phyloP scores from a whole-genome alignment of 345 rosid species.

The Eucalyptus pauciflora region DNA sequence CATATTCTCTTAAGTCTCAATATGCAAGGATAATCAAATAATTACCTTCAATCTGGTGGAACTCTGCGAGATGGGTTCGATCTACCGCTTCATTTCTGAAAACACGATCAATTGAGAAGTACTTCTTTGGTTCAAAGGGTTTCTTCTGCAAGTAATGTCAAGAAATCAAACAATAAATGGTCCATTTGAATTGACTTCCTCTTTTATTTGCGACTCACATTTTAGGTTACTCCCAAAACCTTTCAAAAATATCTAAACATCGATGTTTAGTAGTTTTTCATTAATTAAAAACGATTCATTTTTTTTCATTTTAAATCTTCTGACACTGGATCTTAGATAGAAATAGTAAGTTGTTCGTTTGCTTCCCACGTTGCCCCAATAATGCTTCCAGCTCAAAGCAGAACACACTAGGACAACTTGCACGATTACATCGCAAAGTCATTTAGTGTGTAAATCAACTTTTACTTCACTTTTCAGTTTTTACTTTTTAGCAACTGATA shows the following conservation, averaged over 20 bases:
- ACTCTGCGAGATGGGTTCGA: constrained; percentile 91
- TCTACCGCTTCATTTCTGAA: constrained; percentile 99
- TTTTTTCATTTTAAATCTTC: background rate
- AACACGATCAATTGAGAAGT: constrained; percentile 93
- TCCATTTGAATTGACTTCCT: background rate
- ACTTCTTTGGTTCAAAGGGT: constrained; percentile 73
- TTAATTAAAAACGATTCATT: background rate
- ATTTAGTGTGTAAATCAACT: background rate
- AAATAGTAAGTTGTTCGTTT: background rate
- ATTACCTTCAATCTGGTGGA: constrained; percentile 95
- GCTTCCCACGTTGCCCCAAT: background rate
- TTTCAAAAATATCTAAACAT: background rate
- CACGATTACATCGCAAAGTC: background rate
- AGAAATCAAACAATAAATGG: background rate
- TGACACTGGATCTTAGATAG: background rate
- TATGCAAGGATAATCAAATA: background rate
- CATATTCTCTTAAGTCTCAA: background rate
- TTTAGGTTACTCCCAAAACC: background rate
- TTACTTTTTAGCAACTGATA: background rate
- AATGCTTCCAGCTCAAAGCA: background rate
- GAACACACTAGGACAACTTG: background rate
- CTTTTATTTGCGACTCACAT: background rate
- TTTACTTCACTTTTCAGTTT: background rate
- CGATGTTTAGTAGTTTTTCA: background rate
- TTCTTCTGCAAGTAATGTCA: constrained; percentile 6